Percentiles rank a stretch among this genome's conserved stretches.
Evolutionary conservation across 2,329 filamentous ascomycete genomes (phyloP).

Genomic region (Coniochaeta hoffmannii): DNA sequence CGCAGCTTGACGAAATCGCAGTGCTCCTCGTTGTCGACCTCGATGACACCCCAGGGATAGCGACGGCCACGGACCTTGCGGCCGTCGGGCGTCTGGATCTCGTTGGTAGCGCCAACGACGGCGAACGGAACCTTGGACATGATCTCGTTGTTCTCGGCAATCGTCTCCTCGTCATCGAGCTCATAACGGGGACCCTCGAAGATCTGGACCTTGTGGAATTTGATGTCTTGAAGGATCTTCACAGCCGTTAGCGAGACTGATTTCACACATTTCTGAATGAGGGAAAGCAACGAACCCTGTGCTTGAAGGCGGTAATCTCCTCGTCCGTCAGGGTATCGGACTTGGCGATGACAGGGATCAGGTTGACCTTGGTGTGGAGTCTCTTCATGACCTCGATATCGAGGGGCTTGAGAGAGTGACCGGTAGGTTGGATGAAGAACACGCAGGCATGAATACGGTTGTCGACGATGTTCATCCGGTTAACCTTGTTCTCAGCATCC

Average conservation of each 20-base stretch:
- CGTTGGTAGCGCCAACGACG: conserved; percentile 92
- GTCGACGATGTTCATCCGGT: conserved; percentile 99
- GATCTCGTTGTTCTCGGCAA: conserved; percentile 99
- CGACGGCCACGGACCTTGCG: conserved; percentile 92
- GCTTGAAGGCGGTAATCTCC: conserved; percentile 90
- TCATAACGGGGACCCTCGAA: conserved; percentile 98
- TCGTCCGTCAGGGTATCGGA: conserved; percentile 96
- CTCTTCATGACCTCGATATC: conserved; percentile 99
- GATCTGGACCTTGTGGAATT: conserved; percentile 96
- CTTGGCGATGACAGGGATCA: conserved; percentile 99
- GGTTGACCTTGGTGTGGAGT: conserved; percentile 99
- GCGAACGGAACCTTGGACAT: conserved; percentile 99
- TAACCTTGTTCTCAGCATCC: conserved; percentile 99
- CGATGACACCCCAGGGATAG: conserved; percentile 97
- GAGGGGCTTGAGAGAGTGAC: conserved; percentile 94
- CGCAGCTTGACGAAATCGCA: conserved; percentile 99
- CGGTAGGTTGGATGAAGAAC: conserved; percentile 99
- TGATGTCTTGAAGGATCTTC: conserved; percentile 93
- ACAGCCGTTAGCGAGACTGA: background rate
- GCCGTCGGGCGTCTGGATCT: conserved; percentile 85
- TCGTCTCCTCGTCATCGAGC: conserved; percentile 98
- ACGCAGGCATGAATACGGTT: conserved; percentile 98
- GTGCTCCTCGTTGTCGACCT: conserved; percentile 99
- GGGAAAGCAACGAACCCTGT: conserved; percentile 61
- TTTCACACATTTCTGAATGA: background rate